Evolutionary conservation across 2,329 filamentous ascomycete species (phyloP), one percentile per base, ranked within the genome.

Genomic region (Cryphonectria naterciae): DNA sequence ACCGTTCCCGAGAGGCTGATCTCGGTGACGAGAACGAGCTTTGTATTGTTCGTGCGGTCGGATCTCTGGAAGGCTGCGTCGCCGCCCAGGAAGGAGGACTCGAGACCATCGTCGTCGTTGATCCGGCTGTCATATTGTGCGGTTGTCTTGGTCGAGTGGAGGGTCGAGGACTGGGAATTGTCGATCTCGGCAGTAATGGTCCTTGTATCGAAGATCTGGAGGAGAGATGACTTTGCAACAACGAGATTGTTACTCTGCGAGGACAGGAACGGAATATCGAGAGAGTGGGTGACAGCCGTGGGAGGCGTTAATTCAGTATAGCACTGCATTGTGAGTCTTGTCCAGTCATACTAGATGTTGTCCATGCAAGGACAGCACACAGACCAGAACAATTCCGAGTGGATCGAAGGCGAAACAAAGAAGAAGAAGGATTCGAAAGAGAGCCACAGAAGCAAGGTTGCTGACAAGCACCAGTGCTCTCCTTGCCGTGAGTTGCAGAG

Each of bases 221-320:
- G 90, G 67, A 98, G 85, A 62, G 95, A 98, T 71, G 94, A 94
- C 84, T 95, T 97, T 77, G 94, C 94, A 82, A 99, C 90, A 75
- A 98, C 85, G 75, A 99, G 88, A 80, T 98, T 98, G 80, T 88
- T 92, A 76, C 92, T 89, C 74, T 91, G 87, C 65, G 93, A 83
- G 63, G 92, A 92, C 63, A 92, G 86, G 78, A 99, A 94, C 49
- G 94, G 89, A 56, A 97, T 83, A 72, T 86, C 88, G 77, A 98
- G 83, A 74, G 95, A 93, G 83, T 97, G 92, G 78, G 94, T 95
- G 83, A 98, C 94, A 80, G 95, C 95, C 80, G 95, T 97, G 68
- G 96, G 95, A 85, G 95, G 93, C 81, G 94, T 91, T 80, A 99
- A 87, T 87, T 99, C 96, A 79, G 94, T 95, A 84, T 98, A 98